A percentile compares a stretch with the other conserved stretches of the same genome.
These are phyloP conservation scores for Dioscorea alata DNA, from an alignment of 106 monocot species.

Conservation along the genomic window DNA sequence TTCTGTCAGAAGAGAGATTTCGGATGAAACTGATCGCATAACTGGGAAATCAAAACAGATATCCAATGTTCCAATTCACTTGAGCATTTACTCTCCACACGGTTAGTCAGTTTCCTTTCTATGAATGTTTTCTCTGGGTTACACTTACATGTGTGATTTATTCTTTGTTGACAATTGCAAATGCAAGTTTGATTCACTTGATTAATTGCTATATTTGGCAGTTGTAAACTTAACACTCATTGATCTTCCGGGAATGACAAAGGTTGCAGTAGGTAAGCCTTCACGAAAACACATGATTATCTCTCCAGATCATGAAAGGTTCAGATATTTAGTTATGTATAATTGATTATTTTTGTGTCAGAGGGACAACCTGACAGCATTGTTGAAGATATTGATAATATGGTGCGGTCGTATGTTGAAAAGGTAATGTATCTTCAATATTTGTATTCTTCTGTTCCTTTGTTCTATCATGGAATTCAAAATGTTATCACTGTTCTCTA, in stretches of 20 bases:
- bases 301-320: background rate
- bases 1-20: conserved; percentile 78
- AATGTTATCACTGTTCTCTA: too few species aligned
- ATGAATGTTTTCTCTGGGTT: too few species aligned
- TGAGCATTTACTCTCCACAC: conserved; percentile 90
- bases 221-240: conserved; percentile 95
- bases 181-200: background rate
- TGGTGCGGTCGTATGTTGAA: conserved; percentile 96
- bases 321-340: background rate
- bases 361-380: conserved; percentile 95
- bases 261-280: conserved; percentile 93
- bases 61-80: conserved; percentile 83
- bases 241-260: conserved; percentile 97
- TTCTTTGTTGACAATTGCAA: too few species aligned
- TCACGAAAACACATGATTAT: background rate
- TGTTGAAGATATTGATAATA: conserved; percentile 94
- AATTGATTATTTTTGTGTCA: conserved; percentile 9
- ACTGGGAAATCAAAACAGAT: conserved; percentile 90
- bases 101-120: conserved; percentile 29
- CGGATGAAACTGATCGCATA: conserved; percentile 84
- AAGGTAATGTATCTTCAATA: conserved; percentile 46
- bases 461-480: too few species aligned
- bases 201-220: conserved; percentile 30
- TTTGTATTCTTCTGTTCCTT: too few species aligned
- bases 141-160: too few species aligned